phyloP scores from a whole-genome alignment of 495 filamentous ascomycete genomes.

The Apiosordaria backusii region DNA sequence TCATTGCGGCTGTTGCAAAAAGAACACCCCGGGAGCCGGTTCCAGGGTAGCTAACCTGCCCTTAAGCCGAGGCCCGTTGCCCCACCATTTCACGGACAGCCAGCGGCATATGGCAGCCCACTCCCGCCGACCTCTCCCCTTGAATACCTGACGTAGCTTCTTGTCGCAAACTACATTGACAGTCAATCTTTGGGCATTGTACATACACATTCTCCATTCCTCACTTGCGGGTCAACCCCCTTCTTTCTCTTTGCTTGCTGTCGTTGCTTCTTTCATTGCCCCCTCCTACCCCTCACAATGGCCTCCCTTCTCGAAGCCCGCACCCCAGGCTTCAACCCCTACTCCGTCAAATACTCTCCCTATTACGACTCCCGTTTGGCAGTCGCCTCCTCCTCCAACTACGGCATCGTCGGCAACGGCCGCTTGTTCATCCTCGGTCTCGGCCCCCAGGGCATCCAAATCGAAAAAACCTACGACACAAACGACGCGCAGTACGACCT shows the following conservation, averaged over 20 bases:
- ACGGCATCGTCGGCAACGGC: conserved; percentile 95
- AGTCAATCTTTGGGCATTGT: neutral
- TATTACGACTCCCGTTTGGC: conserved; percentile 95
- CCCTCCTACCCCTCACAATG: conserved; percentile 22
- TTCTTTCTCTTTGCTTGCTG: neutral
- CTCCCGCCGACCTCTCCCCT: neutral
- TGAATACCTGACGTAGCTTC: neutral
- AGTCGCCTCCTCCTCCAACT: conserved; percentile 82
- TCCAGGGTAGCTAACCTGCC: neutral
- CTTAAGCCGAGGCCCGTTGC: neutral
- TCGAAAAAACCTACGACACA: conserved; percentile 88
- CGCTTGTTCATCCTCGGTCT: conserved; percentile 77
- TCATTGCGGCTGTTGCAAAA: neutral
- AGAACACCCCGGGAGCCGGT: neutral
- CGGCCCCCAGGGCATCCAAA: conserved; percentile 75
- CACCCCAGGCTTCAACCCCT: conserved; percentile 90
- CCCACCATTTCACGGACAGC: neutral
- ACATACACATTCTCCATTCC: neutral
- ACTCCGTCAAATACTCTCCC: conserved; percentile 93
- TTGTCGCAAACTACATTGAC: neutral
- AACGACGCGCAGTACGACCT: conserved; percentile 95
- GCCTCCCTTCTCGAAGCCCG: conserved; percentile 83
- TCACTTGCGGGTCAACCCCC: too few species aligned
- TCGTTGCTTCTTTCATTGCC: neutral
- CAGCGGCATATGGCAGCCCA: neutral